Percentiles rank a stretch among this genome's conserved stretches.
phyloP scores from a whole-genome alignment of 1,139 yeast genomes.

The Zygosaccharomyces pseudobailii region DNA sequence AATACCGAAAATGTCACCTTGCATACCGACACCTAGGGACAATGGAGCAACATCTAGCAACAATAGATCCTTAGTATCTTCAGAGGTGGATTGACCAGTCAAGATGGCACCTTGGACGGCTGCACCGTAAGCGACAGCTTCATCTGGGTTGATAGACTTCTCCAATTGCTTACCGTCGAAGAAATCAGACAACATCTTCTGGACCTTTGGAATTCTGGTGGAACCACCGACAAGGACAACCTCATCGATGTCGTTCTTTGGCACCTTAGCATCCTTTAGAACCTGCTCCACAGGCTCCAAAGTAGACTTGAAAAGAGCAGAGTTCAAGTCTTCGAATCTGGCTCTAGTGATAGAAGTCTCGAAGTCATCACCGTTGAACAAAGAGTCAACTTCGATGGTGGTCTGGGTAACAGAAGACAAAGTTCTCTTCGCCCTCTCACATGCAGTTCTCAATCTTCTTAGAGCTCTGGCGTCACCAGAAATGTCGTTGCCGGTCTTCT shows the following conservation, averaged over 20 bases:
- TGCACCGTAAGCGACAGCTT: slow-evolving; percentile 96
- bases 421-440: slow-evolving; percentile 99
- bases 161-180: slow-evolving; percentile 97
- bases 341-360: slow-evolving; percentile 98
- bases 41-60: slow-evolving; percentile 98
- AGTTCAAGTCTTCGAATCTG: slow-evolving; percentile 96
- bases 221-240: slow-evolving; percentile 99
- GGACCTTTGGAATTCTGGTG: slow-evolving; percentile 99
- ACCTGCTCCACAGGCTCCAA: slow-evolving; percentile 98
- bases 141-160: slow-evolving; percentile 97
- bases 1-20: slow-evolving; percentile 98
- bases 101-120: slow-evolving; percentile 99
- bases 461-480: slow-evolving; percentile 92
- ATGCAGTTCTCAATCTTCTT: slow-evolving; percentile 97
- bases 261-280: slow-evolving; percentile 88
- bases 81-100: slow-evolving; percentile 96
- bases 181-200: slow-evolving; percentile 95
- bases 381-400: slow-evolving; percentile 93
- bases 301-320: slow-evolving; percentile 93
- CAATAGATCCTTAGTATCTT: slow-evolving; percentile 94
- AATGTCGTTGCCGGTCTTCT: slow-evolving; percentile 92
- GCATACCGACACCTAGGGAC: slow-evolving; percentile 99
- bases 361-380: slow-evolving; percentile 95
- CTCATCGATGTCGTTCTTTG: slow-evolving; percentile 87
- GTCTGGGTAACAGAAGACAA: slow-evolving; percentile 96